Evolutionary conservation across 345 rosid species (phyloP).

Genomic region (Hibiscus tridactylites): DNA sequence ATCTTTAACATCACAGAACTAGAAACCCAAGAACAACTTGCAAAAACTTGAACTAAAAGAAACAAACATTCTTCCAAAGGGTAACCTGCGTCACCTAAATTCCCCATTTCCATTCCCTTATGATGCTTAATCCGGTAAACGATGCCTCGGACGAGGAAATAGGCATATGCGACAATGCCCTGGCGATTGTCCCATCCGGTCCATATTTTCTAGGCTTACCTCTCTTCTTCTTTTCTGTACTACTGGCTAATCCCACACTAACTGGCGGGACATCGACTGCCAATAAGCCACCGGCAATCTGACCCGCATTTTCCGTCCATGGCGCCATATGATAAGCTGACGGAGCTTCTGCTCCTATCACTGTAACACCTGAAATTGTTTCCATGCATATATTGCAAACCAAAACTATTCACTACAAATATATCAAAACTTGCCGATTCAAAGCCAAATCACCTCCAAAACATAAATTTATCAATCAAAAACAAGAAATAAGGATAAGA

Average conservation of each 20-base stretch:
- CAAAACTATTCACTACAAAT: background rate
- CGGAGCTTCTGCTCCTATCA: constrained; percentile 76
- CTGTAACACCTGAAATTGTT: constrained; percentile 52
- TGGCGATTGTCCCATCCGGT: constrained; percentile 47
- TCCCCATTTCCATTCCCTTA: constrained; percentile 39
- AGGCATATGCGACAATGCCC: constrained; percentile 74
- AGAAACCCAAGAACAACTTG: background rate
- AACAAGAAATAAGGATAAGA: background rate
- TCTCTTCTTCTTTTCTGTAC: constrained; percentile 69
- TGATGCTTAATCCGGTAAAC: constrained; percentile 38
- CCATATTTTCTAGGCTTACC: constrained; percentile 84
- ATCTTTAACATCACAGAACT: background rate
- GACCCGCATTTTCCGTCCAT: constrained; percentile 43
- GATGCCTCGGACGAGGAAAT: constrained; percentile 63
- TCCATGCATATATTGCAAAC: constrained; percentile 35
- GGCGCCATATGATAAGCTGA: constrained; percentile 56
- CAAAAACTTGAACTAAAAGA: background rate
- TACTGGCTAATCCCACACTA: constrained; percentile 31
- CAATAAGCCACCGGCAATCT: constrained; percentile 32
- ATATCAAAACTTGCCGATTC: constrained; percentile 10
- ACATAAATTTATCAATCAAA: constrained; percentile 6
- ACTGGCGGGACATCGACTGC: constrained; percentile 26
- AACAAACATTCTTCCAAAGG: background rate
- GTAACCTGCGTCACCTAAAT: constrained; percentile 30
- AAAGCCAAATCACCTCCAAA: constrained; percentile 21